Base-by-base conservation (phyloP, 2,329 filamentous ascomycete genomes). In the Phyllosticta citrichinensis region DNA sequence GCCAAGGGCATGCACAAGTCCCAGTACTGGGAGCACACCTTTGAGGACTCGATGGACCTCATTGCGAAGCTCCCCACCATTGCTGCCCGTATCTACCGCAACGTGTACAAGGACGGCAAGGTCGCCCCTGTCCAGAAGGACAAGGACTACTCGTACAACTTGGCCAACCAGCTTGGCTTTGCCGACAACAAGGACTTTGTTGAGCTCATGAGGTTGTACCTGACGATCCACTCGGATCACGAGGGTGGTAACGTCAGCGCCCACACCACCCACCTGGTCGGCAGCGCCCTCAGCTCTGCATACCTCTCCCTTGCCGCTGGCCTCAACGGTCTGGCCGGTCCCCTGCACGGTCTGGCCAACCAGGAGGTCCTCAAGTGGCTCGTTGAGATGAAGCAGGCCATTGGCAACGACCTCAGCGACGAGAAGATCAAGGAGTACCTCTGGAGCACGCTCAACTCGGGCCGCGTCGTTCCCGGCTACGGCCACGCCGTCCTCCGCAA, bases 61-160 rank as follows among this genome's bases (percentile, higher is more conserved):
- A 99, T 99, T 76, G 94, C 94, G 75, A 97, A 97, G 87, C 89
- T 99, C 71, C 94, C 94, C 76, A 97, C 91, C 77, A 97, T 99
- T 73, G 94, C 94, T 66, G 83, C 94, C 66, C 91, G 91, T 81
- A 99, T 99, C 85, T 99, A 99, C 87, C 94, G 96, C 83, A 99
- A 99, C 79, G 88, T 97, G 77, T 99, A 96, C 90, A 97, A 97
- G 87, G 94, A 96, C 74, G 94, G 94, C 81, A 97, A 97, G 87
- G 93, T 99, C 68, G 89, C 91, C 64, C 77, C 91, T 61, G 85
- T 96, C 76, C 87, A 97, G 84, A 95, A 96, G 85, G 93, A 97
- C 82, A 94, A 97, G 89, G 94, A 99, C 77, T 99, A 97, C 83
- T 85, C 87, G 71, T 99, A 88, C 89, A 99, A 99, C 88, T 89